Conservation (phyloP, 768 basidiomycete genomes). For the Tricholoma furcatifolium region DNA sequence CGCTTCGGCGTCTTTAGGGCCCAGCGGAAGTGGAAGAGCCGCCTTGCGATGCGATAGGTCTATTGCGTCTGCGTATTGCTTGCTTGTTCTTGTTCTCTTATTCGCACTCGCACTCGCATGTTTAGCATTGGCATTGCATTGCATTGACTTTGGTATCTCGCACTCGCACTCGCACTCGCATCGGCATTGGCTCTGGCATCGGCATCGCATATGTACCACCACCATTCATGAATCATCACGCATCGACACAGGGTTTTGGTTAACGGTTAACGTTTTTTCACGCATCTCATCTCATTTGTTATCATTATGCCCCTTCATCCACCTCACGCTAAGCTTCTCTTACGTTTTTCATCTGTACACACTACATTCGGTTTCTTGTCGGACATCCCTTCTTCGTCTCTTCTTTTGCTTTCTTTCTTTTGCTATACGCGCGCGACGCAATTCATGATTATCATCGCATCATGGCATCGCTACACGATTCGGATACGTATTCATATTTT, state of each 20-base stretch:
- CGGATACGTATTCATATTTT: no score
- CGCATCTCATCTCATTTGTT: background rate
- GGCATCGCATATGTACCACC: background rate
- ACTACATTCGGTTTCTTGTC: no score
- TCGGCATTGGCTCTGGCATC: background rate
- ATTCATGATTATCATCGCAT: no score
- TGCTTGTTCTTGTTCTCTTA: background rate
- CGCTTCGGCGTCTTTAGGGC: slow-evolving; percentile 59
- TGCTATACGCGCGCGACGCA: no score
- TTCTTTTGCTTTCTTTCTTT: no score
- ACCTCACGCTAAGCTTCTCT: no score
- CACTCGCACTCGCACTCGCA: background rate
- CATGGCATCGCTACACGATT: no score
- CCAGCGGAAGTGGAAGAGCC: slow-evolving; percentile 30
- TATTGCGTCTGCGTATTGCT: no score
- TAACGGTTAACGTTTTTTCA: background rate
- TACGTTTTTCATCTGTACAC: no score
- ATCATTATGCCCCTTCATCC: no score
- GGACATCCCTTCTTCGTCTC: no score
- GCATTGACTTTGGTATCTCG: slow-evolving; percentile 3
- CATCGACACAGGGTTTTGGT: background rate
- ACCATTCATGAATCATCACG: background rate
- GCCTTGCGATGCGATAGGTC: slow-evolving; percentile 24
- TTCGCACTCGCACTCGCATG: background rate
- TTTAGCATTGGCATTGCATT: slow-evolving; percentile 1